Evolutionary conservation across 2,329 filamentous ascomycete genomes (phyloP).

Genomic region (Pyrenochaeta sp.): DNA sequence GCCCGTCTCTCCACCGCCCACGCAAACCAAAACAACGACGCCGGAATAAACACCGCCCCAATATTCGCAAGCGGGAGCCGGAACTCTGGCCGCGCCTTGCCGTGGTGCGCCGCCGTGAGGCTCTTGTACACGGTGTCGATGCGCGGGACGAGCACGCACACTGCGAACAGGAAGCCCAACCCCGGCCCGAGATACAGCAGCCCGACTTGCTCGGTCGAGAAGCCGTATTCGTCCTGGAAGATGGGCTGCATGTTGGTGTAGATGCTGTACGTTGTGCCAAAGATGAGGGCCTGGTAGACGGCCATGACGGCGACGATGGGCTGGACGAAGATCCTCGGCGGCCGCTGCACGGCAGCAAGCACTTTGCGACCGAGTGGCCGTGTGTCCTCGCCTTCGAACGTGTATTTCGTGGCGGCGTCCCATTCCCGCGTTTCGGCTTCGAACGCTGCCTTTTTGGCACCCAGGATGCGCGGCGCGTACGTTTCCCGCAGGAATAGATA

Average conservation of each 20-base stretch:
- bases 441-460: slow-evolving; percentile 41
- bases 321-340: slow-evolving; percentile 53
- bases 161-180: slow-evolving; percentile 52
- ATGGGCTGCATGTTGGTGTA: slow-evolving; percentile 59
- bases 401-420: slow-evolving; percentile 46
- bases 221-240: slow-evolving; percentile 53
- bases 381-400: slow-evolving; percentile 53
- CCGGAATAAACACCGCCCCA: slow-evolving; percentile 52
- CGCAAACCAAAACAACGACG: slow-evolving; percentile 52
- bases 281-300: slow-evolving; percentile 56
- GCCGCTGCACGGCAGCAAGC: slow-evolving; percentile 47
- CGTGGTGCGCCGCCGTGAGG: slow-evolving; percentile 51
- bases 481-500: slow-evolving; percentile 56
- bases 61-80: slow-evolving; percentile 57
- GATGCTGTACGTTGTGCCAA: slow-evolving; percentile 57
- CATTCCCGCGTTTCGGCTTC: slow-evolving; percentile 35
- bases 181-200: slow-evolving; percentile 56
- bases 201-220: slow-evolving; percentile 56
- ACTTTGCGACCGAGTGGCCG: slow-evolving; percentile 49
- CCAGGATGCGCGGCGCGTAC: slow-evolving; percentile 53
- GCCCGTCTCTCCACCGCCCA: slow-evolving; percentile 53
- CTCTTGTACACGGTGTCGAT: slow-evolving; percentile 59
- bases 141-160: slow-evolving; percentile 55
- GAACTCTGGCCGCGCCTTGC: slow-evolving; percentile 52
- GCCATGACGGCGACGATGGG: slow-evolving; percentile 57